Evolutionary conservation across 2,329 filamentous ascomycete species (phyloP).

Genomic region (Nemania sp.): DNA sequence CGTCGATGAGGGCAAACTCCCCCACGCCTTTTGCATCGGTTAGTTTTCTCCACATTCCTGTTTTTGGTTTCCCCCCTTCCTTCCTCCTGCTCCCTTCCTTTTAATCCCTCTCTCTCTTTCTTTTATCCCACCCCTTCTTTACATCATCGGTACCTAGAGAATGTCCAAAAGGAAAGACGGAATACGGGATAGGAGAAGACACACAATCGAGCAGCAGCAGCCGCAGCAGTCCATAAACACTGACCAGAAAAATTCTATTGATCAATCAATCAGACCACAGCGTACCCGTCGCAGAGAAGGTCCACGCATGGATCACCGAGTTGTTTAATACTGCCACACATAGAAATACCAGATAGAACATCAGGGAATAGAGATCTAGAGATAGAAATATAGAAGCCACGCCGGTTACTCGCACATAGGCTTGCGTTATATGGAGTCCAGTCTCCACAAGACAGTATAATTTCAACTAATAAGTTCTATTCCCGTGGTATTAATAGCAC

Average conservation of each 20-base stretch:
- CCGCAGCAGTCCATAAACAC: background rate
- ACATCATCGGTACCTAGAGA: background rate
- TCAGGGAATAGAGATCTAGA: no score
- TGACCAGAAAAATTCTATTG: background rate
- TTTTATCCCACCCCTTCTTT: background rate
- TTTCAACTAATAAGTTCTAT: no score
- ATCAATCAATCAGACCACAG: slow-evolving; percentile 46
- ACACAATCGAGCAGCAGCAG: background rate
- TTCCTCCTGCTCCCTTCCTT: background rate
- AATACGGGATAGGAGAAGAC: background rate
- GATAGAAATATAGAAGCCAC: no score
- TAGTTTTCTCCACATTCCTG: slow-evolving; percentile 34
- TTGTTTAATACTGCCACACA: slow-evolving; percentile 40
- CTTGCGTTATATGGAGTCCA: no score
- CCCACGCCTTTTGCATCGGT: slow-evolving; percentile 66
- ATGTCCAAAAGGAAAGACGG: background rate
- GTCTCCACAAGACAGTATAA: no score
- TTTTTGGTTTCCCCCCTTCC: background rate
- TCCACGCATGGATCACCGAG: slow-evolving; percentile 57
- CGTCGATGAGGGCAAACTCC: slow-evolving; percentile 60
- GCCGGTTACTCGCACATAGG: no score
- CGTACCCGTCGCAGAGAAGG: slow-evolving; percentile 54
- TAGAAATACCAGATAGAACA: background rate
- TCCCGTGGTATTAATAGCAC: no score
- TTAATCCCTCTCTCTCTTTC: background rate